Base-by-base conservation (phyloP, 257 asterid genomes). In the Salvia miltiorrhiza region DNA sequence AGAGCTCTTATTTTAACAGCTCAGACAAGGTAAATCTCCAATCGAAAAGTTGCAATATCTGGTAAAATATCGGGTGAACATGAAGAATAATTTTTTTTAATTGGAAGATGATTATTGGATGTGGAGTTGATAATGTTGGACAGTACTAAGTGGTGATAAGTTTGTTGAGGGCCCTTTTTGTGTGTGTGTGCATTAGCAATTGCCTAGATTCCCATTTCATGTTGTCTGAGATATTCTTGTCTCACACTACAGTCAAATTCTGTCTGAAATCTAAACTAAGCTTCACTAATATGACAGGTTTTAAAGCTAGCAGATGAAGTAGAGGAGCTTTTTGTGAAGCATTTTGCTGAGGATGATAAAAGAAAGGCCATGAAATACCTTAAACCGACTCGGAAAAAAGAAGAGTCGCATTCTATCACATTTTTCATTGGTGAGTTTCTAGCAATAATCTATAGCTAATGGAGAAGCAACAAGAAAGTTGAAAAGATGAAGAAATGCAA, bases 341-440 rank as follows among this genome's bases (percentile, higher is more conserved):
- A 90, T 62, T 93, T 90, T 85, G 95, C 92, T 54, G 83, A 83
- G 73, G 95, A 90, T 81, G 85, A 93, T 69, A 84, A 47, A 80
- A 78, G 89, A 53, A 90, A 79, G 69, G 98, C 97, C 69, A 86
- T 93, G 97, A 90, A 85, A 63, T 93, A 90, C 88, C 92, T 93
- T 43, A 90, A 81, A 73, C 98, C 98, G 35, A 79, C 88, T n/a
- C 97, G 79, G 66, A 77, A 78, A 50, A 77, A 78, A 50, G 75
- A 77, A 79, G 96, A 93, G 52, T 93, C 98, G 8, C 95, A 90
- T 67, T 71, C 85, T 53, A 70, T 86, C 6, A 93, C 96, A 17
- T 93, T 93, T 77, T 90, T 88, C 83, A 85, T 81, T 37, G 98
- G 98, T 93, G 70, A 80, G 94, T 74, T 64, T 73, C 37, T 50